Percentiles rank a stretch among this genome's conserved stretches.
phyloP scores from a whole-genome alignment of 163 green algal genomes.

The Chlorella variabilis region DNA sequence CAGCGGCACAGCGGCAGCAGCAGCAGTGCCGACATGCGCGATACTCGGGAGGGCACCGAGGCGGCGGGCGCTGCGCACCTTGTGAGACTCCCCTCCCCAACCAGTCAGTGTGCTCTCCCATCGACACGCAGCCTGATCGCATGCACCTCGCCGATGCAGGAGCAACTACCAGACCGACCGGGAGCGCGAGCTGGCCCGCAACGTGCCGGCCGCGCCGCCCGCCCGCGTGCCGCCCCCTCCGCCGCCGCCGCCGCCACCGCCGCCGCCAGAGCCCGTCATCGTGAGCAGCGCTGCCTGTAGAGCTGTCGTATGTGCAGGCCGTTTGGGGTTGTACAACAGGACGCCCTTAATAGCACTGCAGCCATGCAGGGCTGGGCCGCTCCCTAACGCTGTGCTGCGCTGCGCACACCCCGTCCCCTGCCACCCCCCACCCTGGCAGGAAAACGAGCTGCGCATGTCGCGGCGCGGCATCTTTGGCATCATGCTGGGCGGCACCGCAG shows the following conservation, averaged over 20 bases:
- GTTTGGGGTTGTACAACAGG: too few relatives aligned
- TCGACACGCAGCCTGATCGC: too few relatives aligned
- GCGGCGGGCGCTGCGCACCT: not conserved
- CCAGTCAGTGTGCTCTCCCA: too few relatives aligned
- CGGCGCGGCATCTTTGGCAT: conserved; percentile 39
- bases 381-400: not conserved
- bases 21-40: not conserved
- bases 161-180: conserved; percentile 24
- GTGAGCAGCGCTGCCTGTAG: conserved; percentile 9
- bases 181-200: conserved; percentile 15
- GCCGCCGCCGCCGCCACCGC: conserved; percentile 22
- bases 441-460: conserved; percentile 32
- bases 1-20: not conserved
- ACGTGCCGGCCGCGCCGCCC: conserved; percentile 24
- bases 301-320: not conserved
- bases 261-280: conserved; percentile 3
- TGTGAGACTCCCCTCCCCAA: too few relatives aligned
- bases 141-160: conserved; percentile 16
- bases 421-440: not conserved
- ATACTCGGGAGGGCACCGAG: too few relatives aligned
- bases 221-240: conserved; percentile 14
- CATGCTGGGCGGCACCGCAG: conserved; percentile 34
- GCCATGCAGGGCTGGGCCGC: not conserved
- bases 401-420: not conserved
- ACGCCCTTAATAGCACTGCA: too few relatives aligned